Evolutionary conservation across 2,329 filamentous ascomycete species (phyloP), one percentile per base, ranked within the genome.

Genomic region (Hypoxylon rubiginosum): DNA sequence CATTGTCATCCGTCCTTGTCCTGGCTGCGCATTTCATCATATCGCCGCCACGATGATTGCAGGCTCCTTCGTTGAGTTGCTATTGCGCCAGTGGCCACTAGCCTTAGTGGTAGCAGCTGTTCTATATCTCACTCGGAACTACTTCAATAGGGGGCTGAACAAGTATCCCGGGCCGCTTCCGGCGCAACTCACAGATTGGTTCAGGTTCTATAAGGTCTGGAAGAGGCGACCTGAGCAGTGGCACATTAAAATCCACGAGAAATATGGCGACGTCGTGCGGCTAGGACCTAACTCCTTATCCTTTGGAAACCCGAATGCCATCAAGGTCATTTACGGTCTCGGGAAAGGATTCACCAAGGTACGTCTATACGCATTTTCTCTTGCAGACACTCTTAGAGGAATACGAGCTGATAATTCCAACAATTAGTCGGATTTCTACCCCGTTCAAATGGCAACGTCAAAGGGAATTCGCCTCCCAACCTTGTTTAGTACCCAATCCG

Each of bases 321-420:
- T 67, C 6, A 64, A 67, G n/a, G 49, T 50, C n/a, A 67, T 67
- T 24, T 67, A 67, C 21, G 64, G 59, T 5, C 41, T 63, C 11
- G 57, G 57, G 10, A 58, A 59, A 21, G 48, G 61, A 5, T 67
- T 64, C 15, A 64, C 52, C 1, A 67, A 67, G 56, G 64, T 58
- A 43, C 17, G 41, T 36, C n/a, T 17, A 48, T 30, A 45, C 10
- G 11, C 1, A 6, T 7, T 39, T 32, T 7, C 17, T 9, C 39
- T 11, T 11, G 6, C 39, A 15, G 21, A 15, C 13, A 9, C 24
- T 17, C 7, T 4, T 1, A 41, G 24, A 56, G 9, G 3, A 19
- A 49, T 7, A 21, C 8, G 5, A 39, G 15, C 48, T 62, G 34
- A 41, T 19, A 34, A n/a, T 24, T 13, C 13, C 15, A 52, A 46